Evolutionary conservation across 805 yeast genomes (phyloP), one percentile per base, ranked within the genome.

Genomic region (Hanseniaspora lindneri): DNA sequence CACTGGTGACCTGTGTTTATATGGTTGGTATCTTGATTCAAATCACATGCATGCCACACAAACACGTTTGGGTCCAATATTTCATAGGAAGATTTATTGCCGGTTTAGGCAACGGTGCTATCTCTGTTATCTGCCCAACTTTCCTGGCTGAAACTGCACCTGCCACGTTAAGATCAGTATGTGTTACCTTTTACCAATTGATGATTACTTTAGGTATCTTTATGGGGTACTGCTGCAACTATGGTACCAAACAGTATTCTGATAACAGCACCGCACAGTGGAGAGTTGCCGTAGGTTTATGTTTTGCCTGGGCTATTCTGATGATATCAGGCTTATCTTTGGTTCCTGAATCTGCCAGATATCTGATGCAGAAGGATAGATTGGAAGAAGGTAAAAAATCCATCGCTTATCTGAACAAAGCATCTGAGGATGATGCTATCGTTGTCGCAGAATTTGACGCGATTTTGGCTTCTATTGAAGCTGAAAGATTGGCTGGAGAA

Each of bases 31-130:
- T 79, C 49, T 61, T 78, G 43, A 73, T 81, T 52, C 86, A 80
- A 65, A 80, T 81, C 50, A 71, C 85, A 17, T 61, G 68, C 10
- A 48, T 53, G 33, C 19, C 14, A 13, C 11, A 30, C 2, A 14
- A 25, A 4, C 53, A 63, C 54, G 68, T 71, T 50, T 81, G 87
- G 87, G 79, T 77, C 63, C 87, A 80, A 66, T 74, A 75, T 58
- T 74, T 77, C 56, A 72, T 80, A 55, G 88, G 87, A 41, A 72
- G 88, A 66, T 74, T 60, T 43, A 56, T 72, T 70, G 75, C 85
- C 30, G 95, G 95, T 50, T 55, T 82, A n/a, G 84, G 84, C 50
- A 85, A 83, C 51, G 94, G 95, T 55, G 76, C 77, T 51, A 72
- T 83, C 39, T 77, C 89, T 42, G 86, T 86, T 39, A 70, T 80